Conservation (phyloP, 2,329 filamentous ascomycete species). For the Diplodia scrobiculata region DNA sequence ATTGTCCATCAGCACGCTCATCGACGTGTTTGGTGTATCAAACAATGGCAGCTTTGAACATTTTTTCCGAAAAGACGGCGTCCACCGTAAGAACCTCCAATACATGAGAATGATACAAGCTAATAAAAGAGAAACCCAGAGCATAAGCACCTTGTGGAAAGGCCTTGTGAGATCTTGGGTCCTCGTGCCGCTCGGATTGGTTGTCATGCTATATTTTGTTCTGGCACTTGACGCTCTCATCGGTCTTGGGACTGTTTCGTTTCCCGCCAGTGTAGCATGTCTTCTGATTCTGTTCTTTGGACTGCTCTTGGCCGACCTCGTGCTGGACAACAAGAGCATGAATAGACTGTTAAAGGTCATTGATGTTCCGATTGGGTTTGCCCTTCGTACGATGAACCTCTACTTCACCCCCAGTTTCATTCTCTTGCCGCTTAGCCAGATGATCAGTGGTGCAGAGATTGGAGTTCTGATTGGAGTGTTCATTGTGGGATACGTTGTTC, state of each 20-base stretch:
- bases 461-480: constrained; percentile 63
- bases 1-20: too few relatives aligned
- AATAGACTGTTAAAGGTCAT: constrained; percentile 54
- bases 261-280: constrained; percentile 63
- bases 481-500: constrained; percentile 54
- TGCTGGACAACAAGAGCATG: constrained; percentile 55
- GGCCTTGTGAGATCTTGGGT: constrained; percentile 47
- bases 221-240: constrained; percentile 49
- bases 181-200: constrained; percentile 52
- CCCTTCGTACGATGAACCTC: constrained; percentile 61
- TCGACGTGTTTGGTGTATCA: too few relatives aligned
- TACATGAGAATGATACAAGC: background rate
- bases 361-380: constrained; percentile 61
- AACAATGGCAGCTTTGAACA: too few relatives aligned
- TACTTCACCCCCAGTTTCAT: constrained; percentile 64
- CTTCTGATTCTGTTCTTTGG: constrained; percentile 58
- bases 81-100: too few relatives aligned
- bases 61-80: too few relatives aligned
- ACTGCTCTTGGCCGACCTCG: constrained; percentile 52
- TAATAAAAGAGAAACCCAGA: background rate
- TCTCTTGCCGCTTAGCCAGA: constrained; percentile 59
- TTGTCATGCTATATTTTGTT: constrained; percentile 46
- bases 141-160: background rate
- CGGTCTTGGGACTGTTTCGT: constrained; percentile 54
- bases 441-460: constrained; percentile 58